Percentiles rank a stretch among this genome's conserved stretches.
These are phyloP conservation scores for Meyerozyma sp. DNA, from an alignment of 1,139 yeast species.

Conservation along the genomic window DNA sequence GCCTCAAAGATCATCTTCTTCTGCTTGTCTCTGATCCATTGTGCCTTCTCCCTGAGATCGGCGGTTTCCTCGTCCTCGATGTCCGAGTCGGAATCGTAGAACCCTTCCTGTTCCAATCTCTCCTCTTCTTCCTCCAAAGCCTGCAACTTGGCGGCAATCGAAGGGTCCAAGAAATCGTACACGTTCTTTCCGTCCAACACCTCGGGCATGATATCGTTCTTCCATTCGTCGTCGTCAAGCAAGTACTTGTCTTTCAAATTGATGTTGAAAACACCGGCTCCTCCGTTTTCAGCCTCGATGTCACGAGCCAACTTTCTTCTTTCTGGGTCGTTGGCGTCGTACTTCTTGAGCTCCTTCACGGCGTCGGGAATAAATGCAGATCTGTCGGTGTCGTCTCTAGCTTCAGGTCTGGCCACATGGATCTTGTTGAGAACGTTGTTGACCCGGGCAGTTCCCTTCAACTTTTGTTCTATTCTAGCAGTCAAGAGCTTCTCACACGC, in stretches of 20 bases:
- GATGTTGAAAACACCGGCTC: constrained; percentile 96
- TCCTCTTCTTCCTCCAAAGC: constrained; percentile 98
- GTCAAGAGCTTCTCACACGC: constrained; percentile 96
- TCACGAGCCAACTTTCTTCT: constrained; percentile 82
- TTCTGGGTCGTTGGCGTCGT: constrained; percentile 75
- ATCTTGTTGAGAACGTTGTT: constrained; percentile 88
- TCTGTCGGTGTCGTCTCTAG: constrained; percentile 82
- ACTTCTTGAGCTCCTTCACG: constrained; percentile 52
- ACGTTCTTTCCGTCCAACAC: constrained; percentile 93
- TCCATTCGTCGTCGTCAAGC: constrained; percentile 96
- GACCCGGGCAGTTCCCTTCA: constrained; percentile 89
- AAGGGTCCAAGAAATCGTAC: constrained; percentile 95
- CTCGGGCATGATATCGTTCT: constrained; percentile 96
- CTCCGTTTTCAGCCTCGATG: constrained; percentile 91
- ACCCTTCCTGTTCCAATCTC: constrained; percentile 86
- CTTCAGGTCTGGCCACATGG: constrained; percentile 86
- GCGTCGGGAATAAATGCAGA: constrained; percentile 79
- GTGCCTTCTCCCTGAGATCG: constrained; percentile 81
- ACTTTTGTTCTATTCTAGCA: constrained; percentile 93
- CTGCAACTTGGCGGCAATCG: constrained; percentile 85
- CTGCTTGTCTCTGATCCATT: constrained; percentile 93
- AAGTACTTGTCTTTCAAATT: constrained; percentile 88
- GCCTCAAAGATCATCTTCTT: constrained; percentile 89
- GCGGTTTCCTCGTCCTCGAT: constrained; percentile 50
- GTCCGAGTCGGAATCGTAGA: constrained; percentile 86